phyloP scores from a whole-genome alignment of 805 yeast species.

The Saccharomycopsis oosterbeekiorum region DNA sequence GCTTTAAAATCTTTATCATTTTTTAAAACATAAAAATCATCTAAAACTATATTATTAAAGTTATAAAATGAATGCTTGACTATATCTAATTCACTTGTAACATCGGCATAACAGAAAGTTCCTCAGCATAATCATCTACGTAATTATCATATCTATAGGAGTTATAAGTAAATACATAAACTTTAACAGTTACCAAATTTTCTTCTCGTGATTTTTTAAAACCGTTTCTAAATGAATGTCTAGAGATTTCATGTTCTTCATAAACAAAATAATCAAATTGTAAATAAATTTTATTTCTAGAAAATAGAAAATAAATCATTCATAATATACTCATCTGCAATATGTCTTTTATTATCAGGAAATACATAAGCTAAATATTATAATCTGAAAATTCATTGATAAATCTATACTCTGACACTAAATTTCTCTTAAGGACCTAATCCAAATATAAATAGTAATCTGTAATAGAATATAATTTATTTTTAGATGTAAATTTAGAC shows the following conservation, averaged over 20 bases:
- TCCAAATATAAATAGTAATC: too few relatives aligned
- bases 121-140: too few relatives aligned
- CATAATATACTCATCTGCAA: background rate
- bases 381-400: background rate
- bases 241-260: background rate
- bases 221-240: background rate
- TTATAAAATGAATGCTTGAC: too few relatives aligned
- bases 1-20: too few relatives aligned
- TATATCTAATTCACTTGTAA: too few relatives aligned
- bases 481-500: background rate
- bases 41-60: too few relatives aligned
- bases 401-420: background rate
- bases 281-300: background rate
- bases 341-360: background rate
- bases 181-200: background rate
- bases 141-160: background rate
- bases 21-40: too few relatives aligned
- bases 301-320: background rate
- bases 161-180: background rate
- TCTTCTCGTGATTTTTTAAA: background rate
- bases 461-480: background rate
- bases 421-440: too few relatives aligned
- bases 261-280: too few relatives aligned
- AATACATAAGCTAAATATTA: background rate
- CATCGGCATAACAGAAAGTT: too few relatives aligned